A percentile compares a stretch with the other conserved stretches of the same genome.
phyloP scores from a whole-genome alignment of 192 early-diverging fungal genomes.

The Coemansia sp. region DNA sequence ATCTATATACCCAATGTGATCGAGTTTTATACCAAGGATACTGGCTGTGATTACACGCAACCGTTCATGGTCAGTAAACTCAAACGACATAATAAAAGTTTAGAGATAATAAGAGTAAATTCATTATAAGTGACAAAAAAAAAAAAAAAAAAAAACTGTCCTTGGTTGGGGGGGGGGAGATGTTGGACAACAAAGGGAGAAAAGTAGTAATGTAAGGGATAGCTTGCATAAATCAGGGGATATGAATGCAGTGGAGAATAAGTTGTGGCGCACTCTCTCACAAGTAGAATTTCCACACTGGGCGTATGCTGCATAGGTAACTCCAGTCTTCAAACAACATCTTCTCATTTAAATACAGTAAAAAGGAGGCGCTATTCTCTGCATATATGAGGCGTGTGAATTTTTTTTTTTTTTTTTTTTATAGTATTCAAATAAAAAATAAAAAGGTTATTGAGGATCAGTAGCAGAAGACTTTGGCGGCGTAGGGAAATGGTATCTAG shows the following conservation, averaged over 20 bases:
- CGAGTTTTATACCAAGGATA: slow-evolving; percentile 23
- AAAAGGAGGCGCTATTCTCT: not conserved
- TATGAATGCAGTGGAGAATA: not conserved
- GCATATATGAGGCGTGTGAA: not conserved
- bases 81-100: slow-evolving; percentile 32
- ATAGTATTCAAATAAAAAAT: not conserved
- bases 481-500: slow-evolving; percentile 22
- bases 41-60: slow-evolving; percentile 31
- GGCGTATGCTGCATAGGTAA: no score
- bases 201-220: not conserved
- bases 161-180: no score
- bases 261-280: not conserved
- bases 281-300: no score
- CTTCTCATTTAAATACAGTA: no score
- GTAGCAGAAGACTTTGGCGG: slow-evolving; percentile 17
- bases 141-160: no score
- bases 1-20: slow-evolving; percentile 43
- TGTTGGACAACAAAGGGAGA: no score
- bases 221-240: not conserved
- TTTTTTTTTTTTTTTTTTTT: not conserved
- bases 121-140: not conserved
- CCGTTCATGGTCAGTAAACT: slow-evolving; percentile 31
- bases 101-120: slow-evolving; percentile 1
- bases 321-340: no score
- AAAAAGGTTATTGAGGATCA: slow-evolving; percentile 1